Base-by-base conservation (phyloP, 257 asterid genomes). In the Anisodus acutangulus region DNA sequence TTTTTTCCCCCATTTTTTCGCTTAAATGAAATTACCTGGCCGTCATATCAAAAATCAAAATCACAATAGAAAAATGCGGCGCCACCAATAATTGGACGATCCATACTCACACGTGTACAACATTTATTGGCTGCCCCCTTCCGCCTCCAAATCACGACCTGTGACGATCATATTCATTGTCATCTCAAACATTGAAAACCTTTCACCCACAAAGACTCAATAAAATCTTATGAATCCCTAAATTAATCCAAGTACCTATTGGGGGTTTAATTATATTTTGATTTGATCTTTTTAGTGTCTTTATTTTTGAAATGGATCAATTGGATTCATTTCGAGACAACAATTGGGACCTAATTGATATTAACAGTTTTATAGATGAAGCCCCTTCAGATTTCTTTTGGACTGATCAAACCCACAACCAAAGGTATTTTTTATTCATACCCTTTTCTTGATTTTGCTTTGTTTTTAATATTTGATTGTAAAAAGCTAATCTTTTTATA, bases 341-440 rank as follows among this genome's bases (percentile, higher is more conserved):
- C 62, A 84, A 88, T 85, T 90, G 92, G 93, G 93, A 92, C 69
- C 83, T 92, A 43, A 83, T 88, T 45, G 93, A 92, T 89, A 88
- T 86, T 87, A 82, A 90, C 87, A 3, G 59, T 86, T 90, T 92
- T 81, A 80, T 92, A 85, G 86, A 88, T 86, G 92, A 86, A 71
- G 83, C 76, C 39, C 82, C 85, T 12, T 81, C 90, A 54, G 92
- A 85, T 85, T 87, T 86, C 35, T 88, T 84, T 41, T 92, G 91
- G 93, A 87, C 66, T 63, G 84, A 91, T 83, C 89, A 90, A 79
- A 86, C 79, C 71, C 87, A 86, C 58, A 11, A 68, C 64, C 86
- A 85, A 15, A 84, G 86, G 94, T 91, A 84, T 11, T 81, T n/a
- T 60, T 22, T 39, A 74, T 22, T 19, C 9, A 19, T 74, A 47